Evolutionary conservation across 306 rosid genomes (phyloP).

Genomic region (Fragaria vesca): DNA sequence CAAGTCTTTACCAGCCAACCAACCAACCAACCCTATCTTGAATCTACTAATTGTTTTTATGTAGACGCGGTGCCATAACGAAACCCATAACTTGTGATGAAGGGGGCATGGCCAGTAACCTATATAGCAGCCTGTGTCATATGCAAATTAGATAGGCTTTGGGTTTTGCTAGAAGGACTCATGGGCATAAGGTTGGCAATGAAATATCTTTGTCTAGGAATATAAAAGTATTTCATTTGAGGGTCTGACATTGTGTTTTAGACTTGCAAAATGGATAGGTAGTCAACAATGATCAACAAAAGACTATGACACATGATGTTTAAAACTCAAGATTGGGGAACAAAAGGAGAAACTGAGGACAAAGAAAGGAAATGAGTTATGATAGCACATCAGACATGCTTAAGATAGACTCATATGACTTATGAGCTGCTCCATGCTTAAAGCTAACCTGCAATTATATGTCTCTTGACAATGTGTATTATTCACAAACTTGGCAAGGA

Average conservation of each 20-base stretch:
- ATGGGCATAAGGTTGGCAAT: neutral
- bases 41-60: neutral
- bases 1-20: constrained; percentile 4
- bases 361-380: neutral
- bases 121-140: neutral
- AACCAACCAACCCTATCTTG: constrained; percentile 3
- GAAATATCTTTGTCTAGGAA: neutral
- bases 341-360: neutral
- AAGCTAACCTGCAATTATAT: neutral
- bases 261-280: neutral
- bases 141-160: neutral
- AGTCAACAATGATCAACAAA: neutral
- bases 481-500: neutral
- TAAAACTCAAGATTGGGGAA: neutral
- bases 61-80: neutral
- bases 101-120: neutral
- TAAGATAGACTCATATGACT: neutral
- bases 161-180: neutral
- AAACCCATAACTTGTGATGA: constrained; percentile 9
- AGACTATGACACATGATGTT: neutral
- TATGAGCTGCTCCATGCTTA: constrained; percentile 2
- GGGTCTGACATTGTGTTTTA: neutral
- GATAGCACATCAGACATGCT: constrained; percentile 10
- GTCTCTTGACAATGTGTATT: neutral
- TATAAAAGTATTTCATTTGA: neutral